phyloP scores from a whole-genome alignment of 768 basidiomycete genomes.

The Hericium alpestre region DNA sequence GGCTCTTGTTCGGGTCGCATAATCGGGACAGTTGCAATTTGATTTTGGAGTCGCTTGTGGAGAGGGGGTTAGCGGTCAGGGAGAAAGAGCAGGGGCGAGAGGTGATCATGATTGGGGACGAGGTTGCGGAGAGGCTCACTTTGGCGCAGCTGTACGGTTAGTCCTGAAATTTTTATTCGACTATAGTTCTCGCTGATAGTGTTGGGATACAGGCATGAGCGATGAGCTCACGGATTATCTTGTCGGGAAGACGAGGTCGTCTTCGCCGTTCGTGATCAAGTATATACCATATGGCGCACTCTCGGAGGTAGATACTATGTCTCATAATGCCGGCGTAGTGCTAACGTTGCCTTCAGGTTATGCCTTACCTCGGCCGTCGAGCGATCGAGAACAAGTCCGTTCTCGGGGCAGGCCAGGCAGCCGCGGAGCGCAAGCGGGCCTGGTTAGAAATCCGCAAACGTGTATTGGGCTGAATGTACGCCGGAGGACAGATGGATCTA shows the following conservation, averaged over 20 bases:
- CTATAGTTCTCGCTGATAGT: too few species aligned
- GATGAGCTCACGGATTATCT: slow-evolving; percentile 71
- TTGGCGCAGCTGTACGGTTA: slow-evolving; percentile 80
- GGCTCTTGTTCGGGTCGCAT: slow-evolving; percentile 80
- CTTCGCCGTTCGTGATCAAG: slow-evolving; percentile 73
- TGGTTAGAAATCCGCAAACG: slow-evolving; percentile 9
- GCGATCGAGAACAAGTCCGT: slow-evolving; percentile 92
- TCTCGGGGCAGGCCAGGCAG: slow-evolving; percentile 61
- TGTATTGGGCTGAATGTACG: background rate
- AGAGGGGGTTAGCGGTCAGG: slow-evolving; percentile 36
- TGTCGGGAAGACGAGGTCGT: slow-evolving; percentile 37
- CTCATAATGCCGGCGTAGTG: background rate
- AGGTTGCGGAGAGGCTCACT: slow-evolving; percentile 54
- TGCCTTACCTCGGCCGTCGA: slow-evolving; percentile 82
- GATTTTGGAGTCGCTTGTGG: slow-evolving; percentile 51
- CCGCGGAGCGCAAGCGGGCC: slow-evolving; percentile 47
- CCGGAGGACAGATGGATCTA: background rate
- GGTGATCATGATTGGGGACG: slow-evolving; percentile 34
- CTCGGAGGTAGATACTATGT: slow-evolving; percentile 35
- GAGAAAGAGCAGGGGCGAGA: slow-evolving; percentile 13
- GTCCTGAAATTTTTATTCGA: slow-evolving; percentile 15
- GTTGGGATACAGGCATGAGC: slow-evolving; percentile 58
- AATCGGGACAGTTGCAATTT: slow-evolving; percentile 60
- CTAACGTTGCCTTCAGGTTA: slow-evolving; percentile 38
- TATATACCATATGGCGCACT: slow-evolving; percentile 72